phyloP scores from a whole-genome alignment of 805 yeast species.

The Candida corydali region DNA sequence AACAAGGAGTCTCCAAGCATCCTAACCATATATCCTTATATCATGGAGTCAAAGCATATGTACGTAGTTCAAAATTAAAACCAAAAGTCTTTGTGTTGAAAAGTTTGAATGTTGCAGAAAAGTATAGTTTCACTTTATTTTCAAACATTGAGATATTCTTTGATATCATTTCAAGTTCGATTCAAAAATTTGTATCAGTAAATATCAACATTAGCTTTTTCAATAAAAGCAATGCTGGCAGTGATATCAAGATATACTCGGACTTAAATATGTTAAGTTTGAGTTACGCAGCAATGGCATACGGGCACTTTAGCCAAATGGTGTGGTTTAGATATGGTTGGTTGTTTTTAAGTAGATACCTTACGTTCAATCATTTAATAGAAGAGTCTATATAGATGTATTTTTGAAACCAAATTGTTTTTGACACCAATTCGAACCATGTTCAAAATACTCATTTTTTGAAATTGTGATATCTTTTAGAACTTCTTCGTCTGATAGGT shows the following conservation, averaged over 20 bases:
- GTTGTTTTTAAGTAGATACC: conserved; percentile 72
- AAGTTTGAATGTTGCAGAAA: conserved; percentile 37
- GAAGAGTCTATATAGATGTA: conserved; percentile 12
- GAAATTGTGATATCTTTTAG: conserved; percentile 57
- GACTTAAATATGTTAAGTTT: conserved; percentile 38
- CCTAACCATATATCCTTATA: conserved; percentile 75
- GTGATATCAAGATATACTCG: conserved; percentile 36
- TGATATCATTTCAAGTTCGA: conserved; percentile 30
- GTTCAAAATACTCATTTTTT: conserved; percentile 78
- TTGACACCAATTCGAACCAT: conserved; percentile 63
- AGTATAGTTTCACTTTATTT: conserved; percentile 46
- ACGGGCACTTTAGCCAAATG: conserved; percentile 85
- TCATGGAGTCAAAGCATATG: conserved; percentile 43
- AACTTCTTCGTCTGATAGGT: conserved; percentile 34
- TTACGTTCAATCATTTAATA: conserved; percentile 67
- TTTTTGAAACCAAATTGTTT: conserved; percentile 44
- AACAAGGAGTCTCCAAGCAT: conserved; percentile 77
- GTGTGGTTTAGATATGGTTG: conserved; percentile 93
- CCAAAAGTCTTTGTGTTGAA: conserved; percentile 27
- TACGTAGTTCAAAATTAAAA: conserved; percentile 13
- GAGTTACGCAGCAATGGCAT: conserved; percentile 67
- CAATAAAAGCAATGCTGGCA: conserved; percentile 11
- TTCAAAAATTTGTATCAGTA: conserved; percentile 27
- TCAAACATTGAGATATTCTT: conserved; percentile 40
- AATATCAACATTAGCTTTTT: conserved; percentile 36